A percentile compares a stretch with the other conserved stretches of the same genome.
Evolutionary conservation across 2,329 filamentous ascomycete genomes (phyloP).

Genomic region (Polytolypa hystricis): DNA sequence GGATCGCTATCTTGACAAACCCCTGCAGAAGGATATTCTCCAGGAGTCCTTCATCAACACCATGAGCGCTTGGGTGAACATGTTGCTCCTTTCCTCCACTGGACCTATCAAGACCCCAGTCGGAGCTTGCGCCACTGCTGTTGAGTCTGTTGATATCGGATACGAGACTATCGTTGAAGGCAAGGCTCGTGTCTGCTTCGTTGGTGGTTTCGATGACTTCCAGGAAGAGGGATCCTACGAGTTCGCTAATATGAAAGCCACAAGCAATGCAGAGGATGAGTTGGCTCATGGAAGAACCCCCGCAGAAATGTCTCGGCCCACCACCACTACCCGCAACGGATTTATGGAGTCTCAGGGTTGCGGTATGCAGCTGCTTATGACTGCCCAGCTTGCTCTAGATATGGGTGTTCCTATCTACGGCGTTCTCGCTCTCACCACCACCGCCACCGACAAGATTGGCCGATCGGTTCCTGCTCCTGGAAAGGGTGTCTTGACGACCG

Average conservation of each 20-base stretch:
- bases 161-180: slow-evolving; percentile 98
- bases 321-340: slow-evolving; percentile 89
- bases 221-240: slow-evolving; percentile 98
- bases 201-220: slow-evolving; percentile 98
- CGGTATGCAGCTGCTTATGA: slow-evolving; percentile 98
- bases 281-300: slow-evolving; percentile 91
- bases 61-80: slow-evolving; percentile 99
- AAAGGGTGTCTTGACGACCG: slow-evolving; percentile 91
- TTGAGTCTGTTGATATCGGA: slow-evolving; percentile 94
- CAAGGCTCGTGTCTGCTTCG: slow-evolving; percentile 93
- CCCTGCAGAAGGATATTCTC: slow-evolving; percentile 95
- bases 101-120: slow-evolving; percentile 98
- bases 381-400: slow-evolving; percentile 83
- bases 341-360: slow-evolving; percentile 99
- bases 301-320: slow-evolving; percentile 93
- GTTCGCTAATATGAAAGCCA: slow-evolving; percentile 99
- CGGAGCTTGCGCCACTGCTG: slow-evolving; percentile 90
- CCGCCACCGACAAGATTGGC: slow-evolving; percentile 97
- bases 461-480: slow-evolving; percentile 93
- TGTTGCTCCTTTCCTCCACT: slow-evolving; percentile 92
- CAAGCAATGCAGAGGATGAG: slow-evolving; percentile 94
- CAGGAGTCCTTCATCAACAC: slow-evolving; percentile 99
- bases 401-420: slow-evolving; percentile 99
- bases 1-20: slow-evolving; percentile 92
- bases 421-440: slow-evolving; percentile 84